These are phyloP conservation scores for Amphirosellinia nigrospora DNA, from an alignment of 495 filamentous ascomycete genomes.

Conservation along the genomic window DNA sequence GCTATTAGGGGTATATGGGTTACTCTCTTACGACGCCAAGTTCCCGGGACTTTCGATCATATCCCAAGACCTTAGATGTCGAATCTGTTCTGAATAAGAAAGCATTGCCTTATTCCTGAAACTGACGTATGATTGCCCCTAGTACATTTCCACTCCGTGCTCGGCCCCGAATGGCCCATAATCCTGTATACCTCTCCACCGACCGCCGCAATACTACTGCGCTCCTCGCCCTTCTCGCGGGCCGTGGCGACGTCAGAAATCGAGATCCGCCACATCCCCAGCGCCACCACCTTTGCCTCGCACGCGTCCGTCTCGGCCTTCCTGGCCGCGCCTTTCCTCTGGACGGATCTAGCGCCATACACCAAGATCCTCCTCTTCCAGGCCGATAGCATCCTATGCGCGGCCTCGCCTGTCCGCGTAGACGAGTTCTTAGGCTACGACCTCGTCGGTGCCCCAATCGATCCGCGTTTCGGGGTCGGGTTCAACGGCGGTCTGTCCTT, in stretches of 20 bases:
- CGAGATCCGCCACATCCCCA: constrained; percentile 27
- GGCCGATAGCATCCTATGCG: constrained; percentile 43
- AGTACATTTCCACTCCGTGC: constrained; percentile 40
- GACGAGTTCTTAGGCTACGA: constrained; percentile 45
- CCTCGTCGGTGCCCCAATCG: constrained; percentile 40
- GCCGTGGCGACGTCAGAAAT: constrained; percentile 21
- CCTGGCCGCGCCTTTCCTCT: constrained; percentile 35
- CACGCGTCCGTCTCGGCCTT: constrained; percentile 27
- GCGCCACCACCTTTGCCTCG: constrained; percentile 17
- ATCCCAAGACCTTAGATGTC: not conserved
- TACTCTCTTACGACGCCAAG: not conserved
- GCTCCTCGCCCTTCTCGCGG: constrained; percentile 26
- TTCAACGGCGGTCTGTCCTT: constrained; percentile 44
- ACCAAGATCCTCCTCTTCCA: constrained; percentile 43
- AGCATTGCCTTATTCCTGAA: not conserved
- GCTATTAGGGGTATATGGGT: too few species aligned
- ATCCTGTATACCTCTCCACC: constrained; percentile 9
- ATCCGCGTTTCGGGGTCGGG: constrained; percentile 24
- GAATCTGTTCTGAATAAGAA: not conserved
- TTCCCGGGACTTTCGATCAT: not conserved
- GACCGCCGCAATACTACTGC: constrained; percentile 11
- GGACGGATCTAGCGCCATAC: constrained; percentile 39
- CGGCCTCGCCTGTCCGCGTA: constrained; percentile 33
- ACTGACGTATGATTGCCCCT: not conserved
- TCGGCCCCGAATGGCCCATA: constrained; percentile 40